Conservation (phyloP, 352 stramenopile genomes). For the Pythium grandisporangium region DNA sequence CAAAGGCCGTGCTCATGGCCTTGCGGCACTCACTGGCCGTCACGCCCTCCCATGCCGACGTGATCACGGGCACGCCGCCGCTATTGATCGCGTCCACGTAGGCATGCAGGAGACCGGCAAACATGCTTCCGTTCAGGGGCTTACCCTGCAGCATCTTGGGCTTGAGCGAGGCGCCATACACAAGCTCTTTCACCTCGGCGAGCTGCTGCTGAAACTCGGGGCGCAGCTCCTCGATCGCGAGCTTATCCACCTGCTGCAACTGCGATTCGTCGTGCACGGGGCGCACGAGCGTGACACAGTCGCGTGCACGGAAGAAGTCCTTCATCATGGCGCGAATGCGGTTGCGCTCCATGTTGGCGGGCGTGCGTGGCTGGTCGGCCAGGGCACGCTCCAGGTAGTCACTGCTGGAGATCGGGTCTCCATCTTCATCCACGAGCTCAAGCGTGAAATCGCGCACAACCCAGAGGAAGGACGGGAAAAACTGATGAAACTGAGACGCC, state of each 20-base stretch:
- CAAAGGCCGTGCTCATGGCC: conserved; percentile 44
- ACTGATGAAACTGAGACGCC: conserved; percentile 67
- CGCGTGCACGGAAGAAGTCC: conserved; percentile 73
- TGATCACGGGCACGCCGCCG: conserved; percentile 82
- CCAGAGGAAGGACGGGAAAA: conserved; percentile 87
- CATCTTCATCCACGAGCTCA: conserved; percentile 79
- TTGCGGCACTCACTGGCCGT: conserved; percentile 76
- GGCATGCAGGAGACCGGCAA: conserved; percentile 65
- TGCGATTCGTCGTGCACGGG: conserved; percentile 71
- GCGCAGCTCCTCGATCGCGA: conserved; percentile 55
- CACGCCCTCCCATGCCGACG: conserved; percentile 80
- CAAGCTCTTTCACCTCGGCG: conserved; percentile 42
- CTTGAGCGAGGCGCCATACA: conserved; percentile 62
- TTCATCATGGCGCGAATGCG: conserved; percentile 77
- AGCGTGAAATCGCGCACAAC: conserved; percentile 85
- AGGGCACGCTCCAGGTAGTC: conserved; percentile 81
- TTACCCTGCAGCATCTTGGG: conserved; percentile 83
- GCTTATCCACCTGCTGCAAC: conserved; percentile 66
- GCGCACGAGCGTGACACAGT: conserved; percentile 78
- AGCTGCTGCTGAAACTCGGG: conserved; percentile 75
- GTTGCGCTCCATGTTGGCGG: conserved; percentile 69
- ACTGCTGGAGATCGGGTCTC: conserved; percentile 59
- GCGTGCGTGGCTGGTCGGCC: conserved; percentile 54
- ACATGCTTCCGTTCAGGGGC: conserved; percentile 76
- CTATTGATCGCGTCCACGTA: conserved; percentile 86